Evolutionary conservation across 257 asterid genomes (phyloP), one percentile per base, ranked within the genome.

Genomic region (Plantago major): DNA sequence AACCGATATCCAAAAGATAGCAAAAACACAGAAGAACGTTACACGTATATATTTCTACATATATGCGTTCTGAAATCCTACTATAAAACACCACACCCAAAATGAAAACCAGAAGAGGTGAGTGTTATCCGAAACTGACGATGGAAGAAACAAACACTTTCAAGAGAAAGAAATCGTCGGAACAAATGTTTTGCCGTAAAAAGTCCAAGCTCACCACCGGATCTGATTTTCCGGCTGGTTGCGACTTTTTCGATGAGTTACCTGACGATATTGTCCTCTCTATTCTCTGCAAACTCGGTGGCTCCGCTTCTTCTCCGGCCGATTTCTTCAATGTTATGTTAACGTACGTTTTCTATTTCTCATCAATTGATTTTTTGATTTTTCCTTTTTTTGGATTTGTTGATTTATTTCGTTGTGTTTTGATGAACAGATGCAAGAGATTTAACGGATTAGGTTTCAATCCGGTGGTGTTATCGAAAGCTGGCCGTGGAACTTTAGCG

Each of bases 241-340:
- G 53, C 13, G 93, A 87, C 42, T 78, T 79, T 17, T 81, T 90
- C 50, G 89, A 90, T 58, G 74, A 76, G 3, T 77, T 90, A 62
- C 98, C 96, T 22, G 96, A 90, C 58, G 98, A 90, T 78, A 74
- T 90, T 1, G 73, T 90, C 4, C 57, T 88, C 0, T 75, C 56
- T 43, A 77, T 90, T 54, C 86, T 87, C 66, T 67, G 71, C 50
- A 87, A 77, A 51, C 86, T 90, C 68, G 71, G 75, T 71, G 69
- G 86, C 15, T 68, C 84, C 62, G 95, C 91, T 19, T 28, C 67
- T 3, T 82, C 70, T 60, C 88, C 96, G 0, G 78, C 91, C 10
- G 91, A 90, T 88, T 87, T 85, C 66, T 26, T 72, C 65, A 85
- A 71, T 71, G 78, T 83, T 60, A 53, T 88, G 18, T 46, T 80